Evolutionary conservation across 768 basidiomycete genomes (phyloP), one percentile per base, ranked within the genome.

Genomic region (Leccinum olivaceopallidum): DNA sequence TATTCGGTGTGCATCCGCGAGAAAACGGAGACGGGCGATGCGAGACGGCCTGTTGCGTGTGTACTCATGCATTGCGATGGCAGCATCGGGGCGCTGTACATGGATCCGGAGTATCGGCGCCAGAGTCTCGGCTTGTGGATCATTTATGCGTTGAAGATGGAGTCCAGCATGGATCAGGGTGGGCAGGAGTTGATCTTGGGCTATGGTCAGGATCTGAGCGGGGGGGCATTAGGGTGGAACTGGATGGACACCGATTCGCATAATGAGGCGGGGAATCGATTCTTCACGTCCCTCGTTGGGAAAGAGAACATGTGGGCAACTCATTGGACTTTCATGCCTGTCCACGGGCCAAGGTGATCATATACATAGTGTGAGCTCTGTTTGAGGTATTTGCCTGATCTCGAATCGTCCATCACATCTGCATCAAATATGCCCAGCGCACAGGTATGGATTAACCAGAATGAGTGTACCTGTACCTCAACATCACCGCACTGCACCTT

Each of bases 181-280:
- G 44, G 39, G 20, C 1, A 16, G 13, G 49, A 24, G 7, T 12
- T 34, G 37, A 13, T 22, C 28, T 10, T 54, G 48, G 60, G 55
- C 8, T 49, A 32, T 28, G 9, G 60, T 60, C 57, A 22, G 9
- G 67, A 72, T 60, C 48, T 63, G 4, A 60, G 63, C 13, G 64
- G 69, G 16, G 70, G 69, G 12, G 69, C 65, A 1, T 39, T 69
- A 0, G 61, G 65, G 5, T 71, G 67, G 69, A 64, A 65, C 26
- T 71, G 69, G 70, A 48, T 55, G 26, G 65, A 72, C 16, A 44
- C 53, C 4, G 60, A 32, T 13, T 5, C 26, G 26, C 18, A 42
- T 1, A 67, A 62, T 14, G 55, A 61, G 13, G 63, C 7, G 14
- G 62, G 28, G 10, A 62, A 60, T 5, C 30, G 28, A 24, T 63